Percentiles rank a stretch among this genome's conserved stretches.
Evolutionary conservation across 176 grass and related monocot species (phyloP).

Genomic region (Cenchrus purpureus): DNA sequence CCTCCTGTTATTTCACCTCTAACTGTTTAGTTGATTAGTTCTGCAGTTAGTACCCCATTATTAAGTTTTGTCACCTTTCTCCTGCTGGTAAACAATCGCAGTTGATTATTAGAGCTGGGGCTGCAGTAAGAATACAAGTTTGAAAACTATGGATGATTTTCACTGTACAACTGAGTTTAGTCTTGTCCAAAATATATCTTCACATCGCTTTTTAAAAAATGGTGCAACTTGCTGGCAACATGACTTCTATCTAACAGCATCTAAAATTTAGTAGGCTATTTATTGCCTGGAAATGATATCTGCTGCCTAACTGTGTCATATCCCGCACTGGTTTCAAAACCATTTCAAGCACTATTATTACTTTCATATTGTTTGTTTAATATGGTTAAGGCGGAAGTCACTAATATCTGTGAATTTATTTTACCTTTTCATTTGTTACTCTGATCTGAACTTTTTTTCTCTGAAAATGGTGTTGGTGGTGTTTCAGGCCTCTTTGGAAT

Average conservation of each 20-base stretch:
- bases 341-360: background rate
- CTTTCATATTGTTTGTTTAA: constrained; percentile 10
- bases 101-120: constrained; percentile 18
- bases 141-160: background rate
- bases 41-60: background rate
- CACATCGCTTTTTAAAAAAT: constrained; percentile 2
- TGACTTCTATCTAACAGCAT: too few species aligned
- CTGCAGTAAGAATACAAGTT: background rate
- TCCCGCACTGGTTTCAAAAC: background rate
- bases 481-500: constrained; percentile 90
- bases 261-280: too few species aligned
- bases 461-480: constrained; percentile 30
- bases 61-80: constrained; percentile 27
- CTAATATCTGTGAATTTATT: background rate
- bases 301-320: background rate
- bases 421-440: background rate
- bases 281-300: background rate
- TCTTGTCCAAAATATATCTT: constrained; percentile 4
- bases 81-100: constrained; percentile 11
- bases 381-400: background rate
- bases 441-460: background rate
- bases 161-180: constrained; percentile 1
- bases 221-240: background rate
- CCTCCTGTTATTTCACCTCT: constrained; percentile 35
- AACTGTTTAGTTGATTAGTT: constrained; percentile 22